Conservation (phyloP, 1,139 yeast species). For the Taphrina wiesneri region DNA sequence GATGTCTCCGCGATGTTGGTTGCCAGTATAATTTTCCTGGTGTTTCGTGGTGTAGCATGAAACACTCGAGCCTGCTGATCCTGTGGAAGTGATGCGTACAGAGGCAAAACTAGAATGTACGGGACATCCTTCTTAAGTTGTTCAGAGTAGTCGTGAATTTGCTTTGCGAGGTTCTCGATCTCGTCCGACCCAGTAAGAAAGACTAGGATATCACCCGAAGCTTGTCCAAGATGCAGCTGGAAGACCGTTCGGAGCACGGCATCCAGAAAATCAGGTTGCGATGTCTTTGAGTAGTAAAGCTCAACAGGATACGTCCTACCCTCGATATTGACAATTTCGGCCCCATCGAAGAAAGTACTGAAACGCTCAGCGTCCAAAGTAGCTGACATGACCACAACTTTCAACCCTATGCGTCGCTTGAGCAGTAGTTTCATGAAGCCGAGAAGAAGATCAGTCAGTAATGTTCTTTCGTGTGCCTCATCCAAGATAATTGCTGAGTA, state of each 20-base stretch:
- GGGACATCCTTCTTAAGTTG: constrained; percentile 43
- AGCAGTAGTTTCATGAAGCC: constrained; percentile 79
- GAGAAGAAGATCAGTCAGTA: constrained; percentile 81
- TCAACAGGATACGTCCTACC: constrained; percentile 89
- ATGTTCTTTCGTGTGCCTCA: constrained; percentile 97
- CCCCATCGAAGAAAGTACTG: constrained; percentile 70
- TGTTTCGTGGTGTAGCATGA: constrained; percentile 57
- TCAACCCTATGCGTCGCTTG: constrained; percentile 49
- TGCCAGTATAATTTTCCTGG: constrained; percentile 81
- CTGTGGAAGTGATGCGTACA: constrained; percentile 92
- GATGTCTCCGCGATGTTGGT: constrained; percentile 98
- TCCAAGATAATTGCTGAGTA: constrained; percentile 83
- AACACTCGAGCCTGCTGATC: constrained; percentile 78
- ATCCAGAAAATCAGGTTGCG: constrained; percentile 81
- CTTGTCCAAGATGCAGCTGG: constrained; percentile 75
- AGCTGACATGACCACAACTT: constrained; percentile 84
- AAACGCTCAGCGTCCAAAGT: constrained; percentile 92
- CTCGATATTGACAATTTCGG: constrained; percentile 80
- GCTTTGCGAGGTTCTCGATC: constrained; percentile 77
- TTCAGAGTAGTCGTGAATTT: constrained; percentile 62
- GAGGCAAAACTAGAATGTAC: constrained; percentile 73
- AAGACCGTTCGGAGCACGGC: constrained; percentile 70
- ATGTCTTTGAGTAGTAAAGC: constrained; percentile 59
- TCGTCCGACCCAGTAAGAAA: constrained; percentile 97
- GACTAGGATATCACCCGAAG: constrained; percentile 80